Conservation (phyloP, 345 rosid species). For the Psidium friedrichsthalianum region DNA sequence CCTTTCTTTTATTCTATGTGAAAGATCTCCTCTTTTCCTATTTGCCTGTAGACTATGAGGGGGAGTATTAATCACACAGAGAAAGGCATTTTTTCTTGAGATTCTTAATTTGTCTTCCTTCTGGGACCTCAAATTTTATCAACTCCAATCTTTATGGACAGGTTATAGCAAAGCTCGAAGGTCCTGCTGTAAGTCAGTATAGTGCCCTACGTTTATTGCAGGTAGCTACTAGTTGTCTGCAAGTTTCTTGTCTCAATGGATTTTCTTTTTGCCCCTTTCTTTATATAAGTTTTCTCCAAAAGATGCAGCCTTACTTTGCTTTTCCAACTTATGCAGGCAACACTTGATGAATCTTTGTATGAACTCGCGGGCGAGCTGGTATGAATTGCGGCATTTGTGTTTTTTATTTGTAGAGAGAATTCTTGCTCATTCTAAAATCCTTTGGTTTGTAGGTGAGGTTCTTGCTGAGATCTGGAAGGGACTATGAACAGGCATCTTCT, state of each 20-base stretch:
- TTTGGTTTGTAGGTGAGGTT: conserved; percentile 69
- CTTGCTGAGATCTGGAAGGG: conserved; percentile 95
- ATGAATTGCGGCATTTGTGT: conserved; percentile 3
- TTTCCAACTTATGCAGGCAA: conserved; percentile 44
- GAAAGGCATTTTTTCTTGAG: neutral
- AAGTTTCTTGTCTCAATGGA: neutral
- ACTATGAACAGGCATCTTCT: conserved; percentile 58
- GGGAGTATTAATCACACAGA: neutral
- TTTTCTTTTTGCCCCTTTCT: conserved; percentile 1
- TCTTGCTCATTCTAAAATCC: neutral
- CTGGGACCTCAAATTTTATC: neutral
- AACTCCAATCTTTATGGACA: conserved; percentile 5
- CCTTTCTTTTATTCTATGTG: neutral
- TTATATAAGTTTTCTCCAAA: neutral
- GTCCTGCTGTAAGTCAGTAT: conserved; percentile 96
- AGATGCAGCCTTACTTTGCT: conserved; percentile 1
- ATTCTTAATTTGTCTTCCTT: neutral
- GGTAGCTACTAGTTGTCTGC: neutral
- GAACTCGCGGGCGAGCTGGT: conserved; percentile 99
- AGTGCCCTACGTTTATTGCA: conserved; percentile 68
- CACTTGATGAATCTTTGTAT: conserved; percentile 90
- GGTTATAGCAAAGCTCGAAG: conserved; percentile 98
- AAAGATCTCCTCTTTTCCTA: neutral
- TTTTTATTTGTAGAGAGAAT: neutral
- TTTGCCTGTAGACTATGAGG: neutral